Base-by-base conservation (phyloP, 2,329 filamentous ascomycete genomes). In the Raffaelea albimanens region DNA sequence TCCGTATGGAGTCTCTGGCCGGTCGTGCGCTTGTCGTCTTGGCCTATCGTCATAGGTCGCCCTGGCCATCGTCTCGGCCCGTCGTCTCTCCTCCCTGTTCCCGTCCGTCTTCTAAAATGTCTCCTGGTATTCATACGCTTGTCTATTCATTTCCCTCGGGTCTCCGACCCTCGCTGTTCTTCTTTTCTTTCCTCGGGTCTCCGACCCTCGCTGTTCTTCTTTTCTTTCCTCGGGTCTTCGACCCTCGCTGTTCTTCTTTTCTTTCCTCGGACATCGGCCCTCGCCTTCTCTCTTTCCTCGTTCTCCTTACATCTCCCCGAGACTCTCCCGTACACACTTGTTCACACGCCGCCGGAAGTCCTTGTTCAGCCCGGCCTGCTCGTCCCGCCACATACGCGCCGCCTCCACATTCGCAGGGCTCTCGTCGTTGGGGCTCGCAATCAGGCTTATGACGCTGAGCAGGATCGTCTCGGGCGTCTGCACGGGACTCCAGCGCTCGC, bases 391-490 rank as follows among this genome's bases (percentile, higher is more conserved):
- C 70, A 96, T 67, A 51, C 85, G 78, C 11, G 91, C 93, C 3
- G 93, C 93, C 69, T 97, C 91, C 23, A 96, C 81, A 62, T 98
- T 97, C 44, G 93, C 93, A 0, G 93, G 88, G 57, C 85, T 91
- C 73, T 97, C 93, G 60, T 95, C 88, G 63, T 98, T 98, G 43
- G 93, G 93, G 59, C 85, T 85, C 53, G 87, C 83, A 54, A 98
- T 81, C 71, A 98, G 83, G 63, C 86, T 93, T 63, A 98, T 94
- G 31, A 95, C 90, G 58, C 82, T 89, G 29, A 98, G 68, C 43
- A 98, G 70, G 52, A 98, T 97, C 20, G 89, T 95, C 73, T 96
- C 91, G 46, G 91, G 90, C 13, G 85, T 90, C 67, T 97, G 93
- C 2, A 97, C 91, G 23, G 93, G 93, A 50, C 79, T 86, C 93